Base-by-base conservation (phyloP, 495 filamentous ascomycete species). In the Recurvomyces mirabilis region DNA sequence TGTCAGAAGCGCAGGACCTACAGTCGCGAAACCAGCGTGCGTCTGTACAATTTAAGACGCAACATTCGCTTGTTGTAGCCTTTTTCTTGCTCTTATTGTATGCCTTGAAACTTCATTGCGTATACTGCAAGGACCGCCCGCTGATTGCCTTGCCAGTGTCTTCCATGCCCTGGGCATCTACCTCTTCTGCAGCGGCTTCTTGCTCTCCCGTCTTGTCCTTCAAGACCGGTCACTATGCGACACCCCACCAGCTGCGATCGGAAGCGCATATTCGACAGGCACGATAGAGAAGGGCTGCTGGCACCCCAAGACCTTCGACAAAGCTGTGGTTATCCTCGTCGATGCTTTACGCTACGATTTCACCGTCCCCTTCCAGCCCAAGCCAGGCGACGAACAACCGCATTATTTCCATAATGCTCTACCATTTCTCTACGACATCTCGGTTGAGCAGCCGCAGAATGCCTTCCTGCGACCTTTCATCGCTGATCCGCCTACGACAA, bases 311-410 rank as follows among this genome's bases (percentile, higher is more conserved):
- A 84, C 75, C 15, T 98, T 96, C 57, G 73, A 91, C 47, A 88
- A 87, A 57, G 91, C 89, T 5, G 77, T 98, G 41, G 72, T 98
- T 19, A 75, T 98, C 34, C 73, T 98, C 26, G 82, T 98, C 34
- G 91, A 98, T 62, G 91, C 91, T 36, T 70, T 98, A 44, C 80
- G 91, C 33, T 98, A 95, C 63, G 91, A 98, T 59, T 98, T 98
- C 58, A 93, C 91, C 0, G 75, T 96, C 14, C 91, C 93, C 0
- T 80, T 82, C 46, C 60, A 62, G 9, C 64, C 81, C 18, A 56
- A 52, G n/a, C 59, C 62, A 10, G 65, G 65, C 38, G 66, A 63
- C 15, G 65, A 74, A 29, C 55, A 60, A n/a, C 67, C 72, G 6
- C 75, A 79, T 46, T 70, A 83, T 18, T 96, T 81, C 62, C 88